Evolutionary conservation across 2,329 filamentous ascomycete species (phyloP).

Genomic region (Lojkania enalia): DNA sequence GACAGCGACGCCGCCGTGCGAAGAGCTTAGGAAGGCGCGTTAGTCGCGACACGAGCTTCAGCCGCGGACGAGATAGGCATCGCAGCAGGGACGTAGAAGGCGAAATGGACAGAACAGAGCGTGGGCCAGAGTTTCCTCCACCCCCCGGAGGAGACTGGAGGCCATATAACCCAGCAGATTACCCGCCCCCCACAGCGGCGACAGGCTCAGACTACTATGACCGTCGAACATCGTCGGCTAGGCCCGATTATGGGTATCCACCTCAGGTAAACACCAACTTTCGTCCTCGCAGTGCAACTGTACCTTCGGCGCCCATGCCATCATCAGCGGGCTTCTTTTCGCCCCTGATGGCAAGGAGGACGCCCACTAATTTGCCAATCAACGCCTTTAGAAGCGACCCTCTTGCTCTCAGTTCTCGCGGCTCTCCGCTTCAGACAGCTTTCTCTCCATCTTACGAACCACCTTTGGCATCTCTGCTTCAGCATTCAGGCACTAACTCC

Average conservation of each 20-base stretch:
- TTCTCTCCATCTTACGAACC: constrained; percentile 43
- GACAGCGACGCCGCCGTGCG: constrained; percentile 28
- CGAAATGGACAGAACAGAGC: constrained; percentile 35
- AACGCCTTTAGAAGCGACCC: constrained; percentile 22
- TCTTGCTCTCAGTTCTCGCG: constrained; percentile 23
- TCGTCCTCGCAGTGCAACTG: constrained; percentile 34
- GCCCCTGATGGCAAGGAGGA: constrained; percentile 27
- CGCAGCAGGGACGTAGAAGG: constrained; percentile 29
- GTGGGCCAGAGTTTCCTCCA: constrained; percentile 36
- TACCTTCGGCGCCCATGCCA: constrained; percentile 26
- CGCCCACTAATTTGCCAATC: constrained; percentile 21
- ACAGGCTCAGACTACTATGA: constrained; percentile 17
- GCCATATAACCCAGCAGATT: constrained; percentile 43
- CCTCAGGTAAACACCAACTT: constrained; percentile 43
- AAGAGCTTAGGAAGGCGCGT: constrained; percentile 28
- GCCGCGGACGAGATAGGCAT: constrained; percentile 32
- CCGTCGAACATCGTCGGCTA: constrained; percentile 27
- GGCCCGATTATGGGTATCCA: constrained; percentile 33
- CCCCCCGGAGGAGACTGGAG: constrained; percentile 38
- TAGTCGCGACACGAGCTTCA: constrained; percentile 27
- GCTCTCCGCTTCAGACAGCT: constrained; percentile 34
- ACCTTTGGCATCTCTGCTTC: constrained; percentile 39
- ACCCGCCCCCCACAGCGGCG: constrained; percentile 25
- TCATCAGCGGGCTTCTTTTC: constrained; percentile 17
- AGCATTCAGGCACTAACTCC: constrained; percentile 37